These are phyloP conservation scores for Hemisphaericaspora xylanilytica DNA, from an alignment of 1,139 yeast species.

Conservation along the genomic window DNA sequence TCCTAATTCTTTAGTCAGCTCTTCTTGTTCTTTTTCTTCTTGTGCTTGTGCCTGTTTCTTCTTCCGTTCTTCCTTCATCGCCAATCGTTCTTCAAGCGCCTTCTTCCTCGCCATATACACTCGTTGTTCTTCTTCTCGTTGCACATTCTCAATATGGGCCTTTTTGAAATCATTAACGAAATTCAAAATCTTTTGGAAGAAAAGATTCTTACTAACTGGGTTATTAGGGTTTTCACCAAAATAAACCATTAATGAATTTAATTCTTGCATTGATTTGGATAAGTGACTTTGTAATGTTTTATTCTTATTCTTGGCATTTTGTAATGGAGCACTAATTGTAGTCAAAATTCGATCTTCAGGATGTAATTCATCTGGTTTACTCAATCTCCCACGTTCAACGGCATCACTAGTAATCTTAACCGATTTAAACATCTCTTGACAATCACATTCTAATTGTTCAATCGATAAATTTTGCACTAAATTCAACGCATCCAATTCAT, in stretches of 20 bases:
- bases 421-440: conserved; percentile 56
- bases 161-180: conserved; percentile 43
- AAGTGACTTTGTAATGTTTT: conserved; percentile 56
- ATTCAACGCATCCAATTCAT: conserved; percentile 65
- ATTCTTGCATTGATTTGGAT: conserved; percentile 51
- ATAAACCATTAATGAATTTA: conserved; percentile 63
- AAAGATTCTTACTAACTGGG: conserved; percentile 36
- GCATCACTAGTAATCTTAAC: conserved; percentile 57
- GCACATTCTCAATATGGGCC: conserved; percentile 48
- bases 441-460: conserved; percentile 73
- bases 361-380: conserved; percentile 65
- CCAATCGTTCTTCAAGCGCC: conserved; percentile 27
- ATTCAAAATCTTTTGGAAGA: conserved; percentile 36
- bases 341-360: conserved; percentile 70
- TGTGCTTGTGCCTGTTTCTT: conserved; percentile 8
- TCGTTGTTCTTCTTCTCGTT: conserved; percentile 46
- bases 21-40: conserved; percentile 10
- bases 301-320: conserved; percentile 63
- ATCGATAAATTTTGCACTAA: conserved; percentile 67
- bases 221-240: conserved; percentile 82
- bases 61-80: conserved; percentile 10
- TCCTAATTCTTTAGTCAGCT: conserved; percentile 10
- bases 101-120: conserved; percentile 39
- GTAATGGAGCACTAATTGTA: conserved; percentile 47
- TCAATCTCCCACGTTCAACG: conserved; percentile 67